Base-by-base conservation (phyloP, 208 protist genomes). In the Borovskyia barvae region DNA sequence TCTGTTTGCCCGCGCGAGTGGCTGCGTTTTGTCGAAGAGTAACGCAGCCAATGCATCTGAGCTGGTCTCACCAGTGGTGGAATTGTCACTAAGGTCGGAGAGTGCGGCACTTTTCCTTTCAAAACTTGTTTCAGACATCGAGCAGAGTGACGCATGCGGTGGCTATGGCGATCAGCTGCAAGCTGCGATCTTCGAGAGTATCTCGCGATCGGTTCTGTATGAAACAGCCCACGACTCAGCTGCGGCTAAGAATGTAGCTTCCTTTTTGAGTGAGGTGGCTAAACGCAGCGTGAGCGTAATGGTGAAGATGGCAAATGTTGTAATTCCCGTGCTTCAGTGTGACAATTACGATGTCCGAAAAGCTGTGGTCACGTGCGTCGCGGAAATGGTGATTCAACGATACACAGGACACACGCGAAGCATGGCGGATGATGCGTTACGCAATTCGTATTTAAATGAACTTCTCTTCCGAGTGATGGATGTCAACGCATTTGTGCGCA, bases 321-420 rank as follows among this genome's bases (percentile, higher is more conserved):
- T 93, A 55, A 46, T 83, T 17, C 75, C 80, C 19, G 80, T 74
- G 5, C 53, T 93, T 26, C 72, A 88, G 36, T 87, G 84, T 50
- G 89, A 95, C 53, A 95, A 70, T 49, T 92, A 95, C 51, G 89
- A 95, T 39, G 45, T 95, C 25, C 75, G 89, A 4, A 95, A 95
- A 60, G 74, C 85, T 4, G 80, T 80, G 15, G 72, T 95, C 28
- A 92, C 89, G 22, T 90, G 76, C 46, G 60, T 93, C 32, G 77
- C 84, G 12, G 85, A 95, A 69, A 86, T 93, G 73, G 48, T 95
- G 33, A 71, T 90, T 41, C 89, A 95, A 64, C 61, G 74, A 26
- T 95, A 89, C 69, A 90, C 73, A 2, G 84, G 82, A 2, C 74
- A 66, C 37, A 59, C 64, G 2, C 60, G 71, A 41, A 77, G 54